A percentile compares a stretch with the other conserved stretches of the same genome.
Evolutionary conservation across 306 rosid genomes (phyloP).

Genomic region (Biancaea sappan): DNA sequence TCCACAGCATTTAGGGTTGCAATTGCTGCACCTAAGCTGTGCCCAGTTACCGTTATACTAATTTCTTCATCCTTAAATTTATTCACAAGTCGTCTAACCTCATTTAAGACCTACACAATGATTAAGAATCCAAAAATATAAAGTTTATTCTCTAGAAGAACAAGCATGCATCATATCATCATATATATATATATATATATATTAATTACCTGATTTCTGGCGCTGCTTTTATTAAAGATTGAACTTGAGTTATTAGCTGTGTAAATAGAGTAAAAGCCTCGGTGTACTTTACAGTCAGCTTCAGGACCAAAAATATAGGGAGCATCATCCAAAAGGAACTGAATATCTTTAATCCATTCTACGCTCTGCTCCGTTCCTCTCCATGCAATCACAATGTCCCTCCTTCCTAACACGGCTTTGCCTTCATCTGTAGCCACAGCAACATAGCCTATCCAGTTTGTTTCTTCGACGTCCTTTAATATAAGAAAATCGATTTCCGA

Average conservation of each 20-base stretch:
- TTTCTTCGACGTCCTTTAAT: constrained; percentile 65
- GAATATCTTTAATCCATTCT: constrained; percentile 65
- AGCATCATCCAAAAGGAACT: constrained; percentile 45
- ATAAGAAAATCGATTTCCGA: not conserved
- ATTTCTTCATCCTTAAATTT: constrained; percentile 59
- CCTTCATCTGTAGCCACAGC: constrained; percentile 76
- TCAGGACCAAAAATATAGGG: constrained; percentile 53
- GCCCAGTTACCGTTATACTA: constrained; percentile 66
- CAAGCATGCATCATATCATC: not conserved
- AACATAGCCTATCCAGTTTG: constrained; percentile 77
- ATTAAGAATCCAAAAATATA: not conserved
- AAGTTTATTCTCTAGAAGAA: not conserved
- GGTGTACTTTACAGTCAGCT: constrained; percentile 46
- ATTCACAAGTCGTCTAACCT: constrained; percentile 57
- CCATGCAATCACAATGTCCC: constrained; percentile 68
- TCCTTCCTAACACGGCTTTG: constrained; percentile 56
- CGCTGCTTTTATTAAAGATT: constrained; percentile 42
- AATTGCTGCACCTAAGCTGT: constrained; percentile 75
- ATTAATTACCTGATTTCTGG: constrained; percentile 53
- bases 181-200: not conserved
- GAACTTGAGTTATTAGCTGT: constrained; percentile 49
- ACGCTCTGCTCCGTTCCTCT: constrained; percentile 25
- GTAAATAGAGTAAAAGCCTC: constrained; percentile 72
- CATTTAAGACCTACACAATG: constrained; percentile 51
- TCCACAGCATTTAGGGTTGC: too few species aligned